Evolutionary conservation across 768 basidiomycete genomes (phyloP).

Genomic region (Sporobolomyces roseus): DNA sequence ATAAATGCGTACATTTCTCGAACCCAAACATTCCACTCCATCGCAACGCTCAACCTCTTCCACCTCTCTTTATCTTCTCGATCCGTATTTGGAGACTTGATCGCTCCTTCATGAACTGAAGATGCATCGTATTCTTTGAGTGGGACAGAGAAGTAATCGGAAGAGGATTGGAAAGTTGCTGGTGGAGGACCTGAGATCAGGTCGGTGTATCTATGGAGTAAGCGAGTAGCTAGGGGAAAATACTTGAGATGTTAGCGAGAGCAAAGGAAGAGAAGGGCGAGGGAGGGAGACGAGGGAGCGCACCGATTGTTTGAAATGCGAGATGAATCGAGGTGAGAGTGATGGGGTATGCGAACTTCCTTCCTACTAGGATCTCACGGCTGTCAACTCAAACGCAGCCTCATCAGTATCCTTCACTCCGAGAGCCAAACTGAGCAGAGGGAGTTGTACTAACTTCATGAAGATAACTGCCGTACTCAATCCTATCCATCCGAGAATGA

Average conservation of each 20-base stretch:
- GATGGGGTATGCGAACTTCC: conserved; percentile 81
- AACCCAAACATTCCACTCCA: conserved; percentile 69
- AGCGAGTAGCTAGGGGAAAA: conserved; percentile 65
- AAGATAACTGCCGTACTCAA: conserved; percentile 20
- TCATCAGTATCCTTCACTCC: not conserved
- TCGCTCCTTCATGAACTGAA: not conserved
- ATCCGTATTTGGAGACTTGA: not conserved
- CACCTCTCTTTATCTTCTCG: not conserved
- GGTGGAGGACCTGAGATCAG: conserved; percentile 66
- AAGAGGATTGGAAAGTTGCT: not conserved
- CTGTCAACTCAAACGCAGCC: not conserved
- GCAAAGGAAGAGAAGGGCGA: not conserved
- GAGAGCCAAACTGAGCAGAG: not conserved
- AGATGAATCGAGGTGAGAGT: conserved; percentile 53
- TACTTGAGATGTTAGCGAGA: not conserved
- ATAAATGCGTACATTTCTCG: conserved; percentile 18
- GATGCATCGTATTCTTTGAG: conserved; percentile 3
- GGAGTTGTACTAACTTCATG: conserved; percentile 1
- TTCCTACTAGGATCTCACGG: conserved; percentile 49
- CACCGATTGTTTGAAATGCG: conserved; percentile 54
- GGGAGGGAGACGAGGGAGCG: not conserved
- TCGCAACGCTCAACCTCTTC: conserved; percentile 57
- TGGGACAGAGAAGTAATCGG: conserved; percentile 25
- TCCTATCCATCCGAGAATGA: conserved; percentile 26
- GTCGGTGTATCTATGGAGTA: conserved; percentile 72